Conservation (phyloP, 495 filamentous ascomycete species). For the Neurospora sublineolata region DNA sequence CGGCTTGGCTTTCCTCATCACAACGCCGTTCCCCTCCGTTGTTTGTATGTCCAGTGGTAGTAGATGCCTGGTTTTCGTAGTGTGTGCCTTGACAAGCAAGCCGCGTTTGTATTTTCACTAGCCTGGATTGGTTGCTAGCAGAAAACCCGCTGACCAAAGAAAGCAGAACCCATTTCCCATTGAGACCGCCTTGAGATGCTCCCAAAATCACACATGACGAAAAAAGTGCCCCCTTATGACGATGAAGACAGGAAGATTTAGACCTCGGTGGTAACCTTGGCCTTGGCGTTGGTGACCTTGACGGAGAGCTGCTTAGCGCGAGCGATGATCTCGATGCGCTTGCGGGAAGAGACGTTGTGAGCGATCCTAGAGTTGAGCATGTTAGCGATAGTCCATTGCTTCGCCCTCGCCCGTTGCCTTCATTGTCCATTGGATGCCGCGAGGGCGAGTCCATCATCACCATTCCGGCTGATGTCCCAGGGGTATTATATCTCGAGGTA, state of each 20-base stretch:
- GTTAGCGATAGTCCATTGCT: background rate
- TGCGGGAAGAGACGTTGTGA: slow-evolving; percentile 93
- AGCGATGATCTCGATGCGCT: slow-evolving; percentile 92
- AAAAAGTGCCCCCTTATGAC: slow-evolving; percentile 17
- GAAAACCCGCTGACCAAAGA: background rate
- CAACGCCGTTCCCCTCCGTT: background rate
- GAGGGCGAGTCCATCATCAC: background rate
- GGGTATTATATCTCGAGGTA: background rate
- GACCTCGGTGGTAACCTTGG: slow-evolving; percentile 92
- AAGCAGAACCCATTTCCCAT: slow-evolving; percentile 7
- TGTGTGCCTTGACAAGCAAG: slow-evolving; percentile 4
- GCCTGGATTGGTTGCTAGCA: slow-evolving; percentile 5
- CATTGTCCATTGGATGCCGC: background rate
- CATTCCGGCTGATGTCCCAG: background rate
- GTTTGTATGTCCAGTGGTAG: background rate
- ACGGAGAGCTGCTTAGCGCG: slow-evolving; percentile 95
- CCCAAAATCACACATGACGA: slow-evolving; percentile 17
- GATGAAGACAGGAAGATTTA: slow-evolving; percentile 36
- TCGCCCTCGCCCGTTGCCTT: background rate
- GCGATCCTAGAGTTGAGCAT: slow-evolving; percentile 56
- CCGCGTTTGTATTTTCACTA: slow-evolving; percentile 5
- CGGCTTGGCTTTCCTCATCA: background rate
- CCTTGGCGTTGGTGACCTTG: slow-evolving; percentile 99
- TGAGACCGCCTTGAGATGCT: slow-evolving; percentile 23
- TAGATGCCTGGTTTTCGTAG: background rate